These are phyloP conservation scores for Cystobasidium ongulense DNA, from an alignment of 768 basidiomycete genomes.

Conservation along the genomic window DNA sequence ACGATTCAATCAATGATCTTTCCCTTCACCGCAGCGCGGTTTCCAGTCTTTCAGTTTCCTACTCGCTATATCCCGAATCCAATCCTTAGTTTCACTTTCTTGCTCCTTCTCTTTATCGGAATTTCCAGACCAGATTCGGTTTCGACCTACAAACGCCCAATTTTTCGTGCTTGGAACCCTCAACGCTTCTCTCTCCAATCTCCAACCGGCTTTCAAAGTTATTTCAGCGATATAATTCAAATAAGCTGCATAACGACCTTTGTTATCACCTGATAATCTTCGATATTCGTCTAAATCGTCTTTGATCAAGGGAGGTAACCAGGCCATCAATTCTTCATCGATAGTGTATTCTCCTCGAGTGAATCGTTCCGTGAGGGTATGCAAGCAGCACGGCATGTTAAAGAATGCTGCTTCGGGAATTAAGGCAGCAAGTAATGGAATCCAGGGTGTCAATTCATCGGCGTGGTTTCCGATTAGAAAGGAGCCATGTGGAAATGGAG, in stretches of 20 bases:
- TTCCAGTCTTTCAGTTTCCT: not conserved
- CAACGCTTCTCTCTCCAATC: conserved; percentile 72
- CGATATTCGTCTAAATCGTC: conserved; percentile 43
- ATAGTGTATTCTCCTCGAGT: conserved; percentile 57
- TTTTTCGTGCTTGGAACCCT: conserved; percentile 89
- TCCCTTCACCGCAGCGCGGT: conserved; percentile 11
- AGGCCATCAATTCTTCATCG: conserved; percentile 13
- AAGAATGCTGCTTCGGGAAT: conserved; percentile 54
- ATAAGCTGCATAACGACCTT: conserved; percentile 67
- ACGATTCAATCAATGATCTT: conserved; percentile 20
- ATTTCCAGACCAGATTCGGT: conserved; percentile 17
- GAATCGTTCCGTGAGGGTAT: conserved; percentile 61
- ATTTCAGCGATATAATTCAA: conserved; percentile 74
- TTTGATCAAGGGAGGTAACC: not conserved
- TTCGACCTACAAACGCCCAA: conserved; percentile 71
- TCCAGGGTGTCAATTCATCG: conserved; percentile 92
- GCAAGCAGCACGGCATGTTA: conserved; percentile 71
- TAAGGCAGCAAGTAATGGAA: conserved; percentile 68
- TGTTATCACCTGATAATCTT: conserved; percentile 49
- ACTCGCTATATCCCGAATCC: not conserved
- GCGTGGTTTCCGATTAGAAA: conserved; percentile 94
- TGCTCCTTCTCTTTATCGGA: not conserved
- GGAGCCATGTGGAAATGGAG: conserved; percentile 45
- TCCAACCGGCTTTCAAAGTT: conserved; percentile 70
- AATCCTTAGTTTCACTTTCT: not conserved